Percentiles rank a stretch among this genome's conserved stretches.
Evolutionary conservation across 2,329 filamentous ascomycete genomes (phyloP).

Genomic region (Fusarium sp.): DNA sequence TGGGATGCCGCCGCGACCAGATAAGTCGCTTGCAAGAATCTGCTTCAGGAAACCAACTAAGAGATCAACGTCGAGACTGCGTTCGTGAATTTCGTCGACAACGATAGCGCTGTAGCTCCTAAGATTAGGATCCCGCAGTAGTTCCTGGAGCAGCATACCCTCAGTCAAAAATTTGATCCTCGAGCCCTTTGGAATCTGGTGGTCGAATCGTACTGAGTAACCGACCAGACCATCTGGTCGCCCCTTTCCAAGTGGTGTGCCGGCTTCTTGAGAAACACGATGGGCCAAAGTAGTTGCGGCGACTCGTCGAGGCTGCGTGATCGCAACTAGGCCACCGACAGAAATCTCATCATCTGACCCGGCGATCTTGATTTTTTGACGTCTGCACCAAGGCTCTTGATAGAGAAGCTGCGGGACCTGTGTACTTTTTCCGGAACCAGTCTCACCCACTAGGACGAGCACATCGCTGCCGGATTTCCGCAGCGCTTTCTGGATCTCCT

Average conservation of each 20-base stretch:
- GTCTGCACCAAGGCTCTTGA: conserved; percentile 80
- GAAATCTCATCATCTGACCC: conserved; percentile 55
- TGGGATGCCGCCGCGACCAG: conserved; percentile 75
- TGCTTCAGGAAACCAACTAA: conserved; percentile 88
- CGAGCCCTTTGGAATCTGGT: conserved; percentile 82
- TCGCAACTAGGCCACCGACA: conserved; percentile 85
- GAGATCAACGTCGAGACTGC: conserved; percentile 93
- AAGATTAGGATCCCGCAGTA: conserved; percentile 85
- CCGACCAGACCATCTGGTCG: conserved; percentile 71
- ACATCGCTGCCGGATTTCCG: conserved; percentile 70
- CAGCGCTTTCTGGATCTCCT: conserved; percentile 75
- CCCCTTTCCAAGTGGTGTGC: conserved; percentile 61
- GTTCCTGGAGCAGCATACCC: conserved; percentile 94
- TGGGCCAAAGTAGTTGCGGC: conserved; percentile 91
- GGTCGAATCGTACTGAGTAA: conserved; percentile 95
- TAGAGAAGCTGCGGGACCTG: conserved; percentile 93
- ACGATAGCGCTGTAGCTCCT: conserved; percentile 89
- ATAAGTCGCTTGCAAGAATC: conserved; percentile 71
- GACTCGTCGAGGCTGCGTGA: conserved; percentile 93
- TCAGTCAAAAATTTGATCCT: conserved; percentile 95
- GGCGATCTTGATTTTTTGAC: conserved; percentile 62
- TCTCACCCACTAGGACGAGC: conserved; percentile 90
- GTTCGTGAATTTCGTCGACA: conserved; percentile 96
- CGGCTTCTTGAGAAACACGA: conserved; percentile 83
- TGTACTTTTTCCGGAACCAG: conserved; percentile 95